Base-by-base conservation (phyloP, 1,284 basidiomycete genomes). In the Ustilago cynodontis region DNA sequence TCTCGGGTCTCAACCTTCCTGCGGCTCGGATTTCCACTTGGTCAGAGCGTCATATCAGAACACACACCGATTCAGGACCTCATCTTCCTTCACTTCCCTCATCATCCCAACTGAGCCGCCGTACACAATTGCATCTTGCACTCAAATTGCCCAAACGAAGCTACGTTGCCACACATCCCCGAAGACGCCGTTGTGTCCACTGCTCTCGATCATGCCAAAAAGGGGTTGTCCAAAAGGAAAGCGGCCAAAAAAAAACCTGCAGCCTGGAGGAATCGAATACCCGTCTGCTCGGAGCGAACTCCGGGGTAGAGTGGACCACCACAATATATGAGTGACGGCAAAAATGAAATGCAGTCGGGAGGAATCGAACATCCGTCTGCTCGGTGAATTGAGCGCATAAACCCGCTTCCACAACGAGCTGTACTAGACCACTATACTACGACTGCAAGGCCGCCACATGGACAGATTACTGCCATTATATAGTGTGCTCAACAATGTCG, bases 281-380 rank as follows among this genome's bases (percentile, higher is more conserved):
- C 69, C 69, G 69, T 71, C 59, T 71, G 63, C 64, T 71, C 69
- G 69, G 69, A n/a, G n/a, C n/a, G n/a, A n/a, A n/a, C n/a, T n/a
- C n/a, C n/a, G n/a, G n/a, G n/a, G n/a, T n/a, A n/a, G 29, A 33
- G 29, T 31, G n/a, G n/a, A n/a, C n/a, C n/a, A n/a, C n/a, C n/a
- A n/a, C n/a, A n/a, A n/a, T n/a, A n/a, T n/a, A n/a, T n/a, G n/a
- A n/a, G n/a, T n/a, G n/a, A n/a, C 31, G n/a, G 37, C 41, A 59
- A 60, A 59, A 56, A 50, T 45, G 43, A 24, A 47, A 33, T 66
- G 65, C 65, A 45, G 59, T 51, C 50, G 52, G 69, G 69, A 71
- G 59, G 69, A 71, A 71, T 71, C 69, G 69, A 71, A 71, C 69
- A 65, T 71, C 69, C 69, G 69, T 71, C 59, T 66, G 63, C 64